Percentiles rank a stretch among this genome's conserved stretches.
Evolutionary conservation across 2,329 filamentous ascomycete genomes (phyloP).

Genomic region (Cladosporium sp.): DNA sequence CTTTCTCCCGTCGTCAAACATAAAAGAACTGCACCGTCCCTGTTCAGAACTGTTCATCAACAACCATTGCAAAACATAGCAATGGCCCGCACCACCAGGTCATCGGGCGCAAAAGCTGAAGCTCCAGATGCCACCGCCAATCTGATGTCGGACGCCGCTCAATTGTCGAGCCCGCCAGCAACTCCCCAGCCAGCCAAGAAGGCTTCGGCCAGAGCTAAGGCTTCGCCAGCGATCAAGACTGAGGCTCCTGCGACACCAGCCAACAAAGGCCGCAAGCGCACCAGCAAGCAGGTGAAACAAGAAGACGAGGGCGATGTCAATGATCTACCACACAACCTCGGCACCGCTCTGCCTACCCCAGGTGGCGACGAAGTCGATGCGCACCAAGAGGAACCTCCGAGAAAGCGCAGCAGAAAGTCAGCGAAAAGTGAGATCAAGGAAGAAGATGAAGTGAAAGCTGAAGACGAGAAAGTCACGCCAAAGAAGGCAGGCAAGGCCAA

Average conservation of each 20-base stretch:
- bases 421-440: slow-evolving; percentile 12
- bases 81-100: slow-evolving; percentile 26
- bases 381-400: slow-evolving; percentile 18
- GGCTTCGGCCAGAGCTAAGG: slow-evolving; percentile 9
- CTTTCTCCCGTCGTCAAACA: not conserved
- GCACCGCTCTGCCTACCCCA: slow-evolving; percentile 31
- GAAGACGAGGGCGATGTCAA: slow-evolving; percentile 35
- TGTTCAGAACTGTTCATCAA: not conserved
- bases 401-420: slow-evolving; percentile 24
- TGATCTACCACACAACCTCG: slow-evolving; percentile 56
- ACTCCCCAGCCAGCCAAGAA: slow-evolving; percentile 35
- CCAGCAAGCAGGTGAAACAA: slow-evolving; percentile 32
- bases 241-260: slow-evolving; percentile 16
- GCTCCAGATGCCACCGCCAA: not conserved
- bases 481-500: slow-evolving; percentile 35
- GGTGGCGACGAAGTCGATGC: slow-evolving; percentile 21
- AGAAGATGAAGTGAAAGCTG: slow-evolving; percentile 15
- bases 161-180: slow-evolving; percentile 41
- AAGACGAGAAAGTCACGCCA: slow-evolving; percentile 21
- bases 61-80: not conserved
- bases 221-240: slow-evolving; percentile 20
- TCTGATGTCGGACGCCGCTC: slow-evolving; percentile 26
- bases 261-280: slow-evolving; percentile 34
- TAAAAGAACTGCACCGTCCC: not conserved
- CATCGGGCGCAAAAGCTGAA: slow-evolving; percentile 16